Conservation (phyloP, 129 eudicot species). For the Centella asiatica region DNA sequence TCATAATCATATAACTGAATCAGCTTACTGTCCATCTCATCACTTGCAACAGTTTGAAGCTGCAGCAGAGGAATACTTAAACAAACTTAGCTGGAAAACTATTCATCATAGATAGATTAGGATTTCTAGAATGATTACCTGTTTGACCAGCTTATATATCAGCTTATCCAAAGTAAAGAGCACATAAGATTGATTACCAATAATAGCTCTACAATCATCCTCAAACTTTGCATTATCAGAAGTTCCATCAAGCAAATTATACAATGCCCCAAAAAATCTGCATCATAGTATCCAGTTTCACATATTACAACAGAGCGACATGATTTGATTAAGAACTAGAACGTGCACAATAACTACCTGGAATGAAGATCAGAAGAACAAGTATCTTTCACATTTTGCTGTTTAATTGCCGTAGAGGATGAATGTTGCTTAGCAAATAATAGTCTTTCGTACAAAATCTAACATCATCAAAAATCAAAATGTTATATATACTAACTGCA, state of each 20-base stretch:
- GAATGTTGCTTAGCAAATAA: conserved; percentile 56
- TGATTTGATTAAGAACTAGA: neutral
- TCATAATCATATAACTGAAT: conserved; percentile 83
- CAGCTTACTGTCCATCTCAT: conserved; percentile 79
- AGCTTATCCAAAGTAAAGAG: conserved; percentile 88
- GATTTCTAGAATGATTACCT: conserved; percentile 34
- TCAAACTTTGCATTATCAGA: conserved; percentile 86
- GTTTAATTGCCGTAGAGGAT: conserved; percentile 48
- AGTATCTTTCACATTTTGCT: conserved; percentile 54
- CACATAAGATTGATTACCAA: conserved; percentile 94
- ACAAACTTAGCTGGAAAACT: neutral
- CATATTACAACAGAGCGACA: conserved; percentile 1
- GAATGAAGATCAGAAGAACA: conserved; percentile 60
- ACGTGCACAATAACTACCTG: conserved; percentile 35
- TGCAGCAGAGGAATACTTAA: conserved; percentile 21
- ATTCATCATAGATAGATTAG: neutral
- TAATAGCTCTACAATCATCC: conserved; percentile 87
- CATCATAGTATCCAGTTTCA: conserved; percentile 13
- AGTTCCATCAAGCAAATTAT: conserved; percentile 83
- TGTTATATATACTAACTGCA: neutral
- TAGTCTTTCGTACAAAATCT: conserved; percentile 79
- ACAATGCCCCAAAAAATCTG: conserved; percentile 78
- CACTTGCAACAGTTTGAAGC: conserved; percentile 91
- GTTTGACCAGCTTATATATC: conserved; percentile 86
- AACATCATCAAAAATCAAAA: conserved; percentile 14